Conservation (phyloP, 2,329 filamentous ascomycete species). For the Lasiodiplodia hormozganensis region DNA sequence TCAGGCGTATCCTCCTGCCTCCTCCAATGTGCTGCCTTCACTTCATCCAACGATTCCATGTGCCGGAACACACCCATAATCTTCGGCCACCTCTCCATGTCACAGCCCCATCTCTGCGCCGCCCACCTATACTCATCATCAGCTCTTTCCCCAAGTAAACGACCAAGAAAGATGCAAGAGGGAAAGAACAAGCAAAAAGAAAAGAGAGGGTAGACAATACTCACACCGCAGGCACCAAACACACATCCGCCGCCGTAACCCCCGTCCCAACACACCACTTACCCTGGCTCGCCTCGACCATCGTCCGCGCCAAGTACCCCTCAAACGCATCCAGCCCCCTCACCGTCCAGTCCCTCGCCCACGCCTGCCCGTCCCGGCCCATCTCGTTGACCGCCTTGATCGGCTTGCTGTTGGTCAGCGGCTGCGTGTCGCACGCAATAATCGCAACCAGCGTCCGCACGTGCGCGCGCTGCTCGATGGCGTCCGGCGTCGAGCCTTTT, state of each 20-base stretch:
- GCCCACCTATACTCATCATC: constrained; percentile 45
- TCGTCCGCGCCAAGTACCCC: constrained; percentile 40
- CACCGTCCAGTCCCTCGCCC: constrained; percentile 60
- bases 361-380: constrained; percentile 53
- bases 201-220: not conserved
- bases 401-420: constrained; percentile 65
- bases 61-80: constrained; percentile 55
- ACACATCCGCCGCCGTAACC: constrained; percentile 65
- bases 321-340: constrained; percentile 66
- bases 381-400: constrained; percentile 57
- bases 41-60: constrained; percentile 58
- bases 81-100: constrained; percentile 57
- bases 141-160: not conserved
- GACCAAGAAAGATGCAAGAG: not conserved
- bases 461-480: constrained; percentile 51
- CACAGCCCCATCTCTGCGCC: constrained; percentile 62
- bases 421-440: constrained; percentile 65
- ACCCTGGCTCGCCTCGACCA: constrained; percentile 46
- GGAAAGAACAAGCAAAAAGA: not conserved
- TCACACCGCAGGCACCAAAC: constrained; percentile 63
- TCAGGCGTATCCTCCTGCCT: constrained; percentile 62
- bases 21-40: constrained; percentile 61
- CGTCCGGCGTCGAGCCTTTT: constrained; percentile 38
- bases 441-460: constrained; percentile 63
- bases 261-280: constrained; percentile 63